Evolutionary conservation across 2,329 filamentous ascomycete genomes (phyloP).

Genomic region (Pyrenochaeta sp.): DNA sequence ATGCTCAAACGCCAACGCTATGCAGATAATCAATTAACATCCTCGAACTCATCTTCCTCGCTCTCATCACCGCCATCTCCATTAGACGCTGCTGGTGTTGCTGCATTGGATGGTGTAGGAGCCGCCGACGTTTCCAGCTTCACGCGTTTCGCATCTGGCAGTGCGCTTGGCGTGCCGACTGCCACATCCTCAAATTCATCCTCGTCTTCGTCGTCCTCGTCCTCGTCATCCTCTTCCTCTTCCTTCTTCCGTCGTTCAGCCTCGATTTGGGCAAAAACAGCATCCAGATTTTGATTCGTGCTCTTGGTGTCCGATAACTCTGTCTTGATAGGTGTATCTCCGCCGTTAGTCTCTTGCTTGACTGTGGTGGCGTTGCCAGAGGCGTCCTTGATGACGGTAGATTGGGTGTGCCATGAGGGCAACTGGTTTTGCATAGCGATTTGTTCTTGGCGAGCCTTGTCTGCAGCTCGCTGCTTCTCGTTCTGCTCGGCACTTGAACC

Average conservation of each 20-base stretch:
- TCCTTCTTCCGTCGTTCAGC: slow-evolving; percentile 62
- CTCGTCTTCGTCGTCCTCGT: slow-evolving; percentile 59
- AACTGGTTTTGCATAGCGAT: slow-evolving; percentile 74
- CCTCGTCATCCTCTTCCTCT: slow-evolving; percentile 50
- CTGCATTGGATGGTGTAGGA: slow-evolving; percentile 40
- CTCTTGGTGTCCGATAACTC: slow-evolving; percentile 61
- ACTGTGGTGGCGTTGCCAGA: slow-evolving; percentile 54
- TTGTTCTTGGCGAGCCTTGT: slow-evolving; percentile 71
- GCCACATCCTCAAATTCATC: slow-evolving; percentile 53
- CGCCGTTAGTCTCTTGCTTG: slow-evolving; percentile 50
- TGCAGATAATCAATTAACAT: slow-evolving; percentile 45
- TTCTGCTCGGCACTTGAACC: slow-evolving; percentile 71
- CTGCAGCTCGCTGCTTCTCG: slow-evolving; percentile 72
- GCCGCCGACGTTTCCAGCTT: slow-evolving; percentile 63
- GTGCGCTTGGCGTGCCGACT: slow-evolving; percentile 36
- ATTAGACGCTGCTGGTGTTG: slow-evolving; percentile 48
- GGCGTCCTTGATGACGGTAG: slow-evolving; percentile 65
- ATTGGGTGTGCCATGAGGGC: slow-evolving; percentile 75
- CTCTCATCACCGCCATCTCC: slow-evolving; percentile 57
- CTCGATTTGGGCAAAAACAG: slow-evolving; percentile 73
- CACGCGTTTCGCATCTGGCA: slow-evolving; percentile 65
- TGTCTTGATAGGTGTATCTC: slow-evolving; percentile 47
- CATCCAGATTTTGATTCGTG: slow-evolving; percentile 66
- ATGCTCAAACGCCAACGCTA: slow-evolving; percentile 17
- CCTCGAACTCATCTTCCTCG: slow-evolving; percentile 58